Percentiles rank a stretch among this genome's conserved stretches.
Evolutionary conservation across 2,329 filamentous ascomycete genomes (phyloP).

Genomic region (Coccinonectria pachysandricola): DNA sequence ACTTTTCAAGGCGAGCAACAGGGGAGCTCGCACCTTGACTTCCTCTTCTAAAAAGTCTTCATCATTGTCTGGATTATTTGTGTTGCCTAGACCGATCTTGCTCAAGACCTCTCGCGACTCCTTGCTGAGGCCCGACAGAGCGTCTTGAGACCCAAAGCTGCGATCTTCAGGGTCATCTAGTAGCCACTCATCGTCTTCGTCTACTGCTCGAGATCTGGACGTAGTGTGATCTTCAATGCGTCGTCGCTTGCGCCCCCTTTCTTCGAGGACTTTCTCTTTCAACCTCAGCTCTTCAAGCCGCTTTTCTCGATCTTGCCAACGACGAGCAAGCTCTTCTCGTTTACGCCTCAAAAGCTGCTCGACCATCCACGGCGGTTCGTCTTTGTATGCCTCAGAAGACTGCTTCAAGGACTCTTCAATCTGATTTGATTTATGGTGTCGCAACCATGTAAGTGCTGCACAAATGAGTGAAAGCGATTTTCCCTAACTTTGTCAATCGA

Average conservation of each 20-base stretch:
- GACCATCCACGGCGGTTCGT: conserved; percentile 77
- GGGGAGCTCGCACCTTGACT: conserved; percentile 45
- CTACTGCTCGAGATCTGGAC: conserved; percentile 19
- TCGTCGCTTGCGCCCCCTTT: conserved; percentile 36
- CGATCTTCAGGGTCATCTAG: conserved; percentile 58
- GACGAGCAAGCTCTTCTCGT: conserved; percentile 52
- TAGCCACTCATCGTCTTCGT: conserved; percentile 60
- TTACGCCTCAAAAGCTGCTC: conserved; percentile 64
- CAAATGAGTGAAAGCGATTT: conserved; percentile 92
- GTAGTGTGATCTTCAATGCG: conserved; percentile 26
- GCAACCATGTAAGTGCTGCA: conserved; percentile 81
- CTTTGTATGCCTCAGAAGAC: conserved; percentile 37
- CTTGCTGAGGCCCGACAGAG: conserved; percentile 52
- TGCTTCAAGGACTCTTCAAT: conserved; percentile 43
- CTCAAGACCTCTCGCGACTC: conserved; percentile 68
- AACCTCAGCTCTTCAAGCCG: conserved; percentile 56
- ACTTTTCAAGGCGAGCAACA: conserved; percentile 1
- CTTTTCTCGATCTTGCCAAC: conserved; percentile 64
- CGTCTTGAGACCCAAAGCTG: conserved; percentile 23
- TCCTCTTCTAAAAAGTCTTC: conserved; percentile 47
- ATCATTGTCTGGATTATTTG: conserved; percentile 26
- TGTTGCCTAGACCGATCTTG: conserved; percentile 42
- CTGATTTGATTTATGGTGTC: conserved; percentile 58
- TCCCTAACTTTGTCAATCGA: conserved; percentile 40
- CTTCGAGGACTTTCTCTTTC: conserved; percentile 48